These are phyloP conservation scores for Paramecium octaurelia DNA, from an alignment of 73 alveolate species.

Conservation along the genomic window DNA sequence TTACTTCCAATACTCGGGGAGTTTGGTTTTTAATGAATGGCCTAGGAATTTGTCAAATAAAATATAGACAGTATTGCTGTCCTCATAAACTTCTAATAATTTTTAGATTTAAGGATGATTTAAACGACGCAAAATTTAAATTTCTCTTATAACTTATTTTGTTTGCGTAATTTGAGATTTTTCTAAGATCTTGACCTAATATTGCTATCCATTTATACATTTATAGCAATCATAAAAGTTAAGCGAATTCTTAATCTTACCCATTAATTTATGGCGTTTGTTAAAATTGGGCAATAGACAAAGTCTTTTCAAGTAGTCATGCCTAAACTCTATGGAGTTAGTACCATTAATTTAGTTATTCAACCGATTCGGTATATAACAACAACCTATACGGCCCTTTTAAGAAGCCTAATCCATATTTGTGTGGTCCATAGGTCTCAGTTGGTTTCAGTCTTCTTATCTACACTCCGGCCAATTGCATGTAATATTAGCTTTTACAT, in stretches of 20 bases:
- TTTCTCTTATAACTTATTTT: neutral
- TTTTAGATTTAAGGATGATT: neutral
- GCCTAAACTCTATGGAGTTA: neutral
- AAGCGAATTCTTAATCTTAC: neutral
- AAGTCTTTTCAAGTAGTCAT: constrained; percentile 35
- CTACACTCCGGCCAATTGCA: neutral
- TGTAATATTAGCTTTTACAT: neutral
- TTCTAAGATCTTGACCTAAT: constrained; percentile 12
- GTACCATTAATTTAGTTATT: constrained; percentile 3
- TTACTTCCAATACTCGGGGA: neutral
- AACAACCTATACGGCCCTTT: neutral
- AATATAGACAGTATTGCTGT: neutral
- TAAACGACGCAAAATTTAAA: neutral
- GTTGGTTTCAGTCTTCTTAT: constrained; percentile 34
- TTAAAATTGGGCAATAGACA: constrained; percentile 27
- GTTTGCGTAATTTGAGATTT: neutral
- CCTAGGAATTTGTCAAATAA: constrained; percentile 40
- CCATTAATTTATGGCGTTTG: neutral
- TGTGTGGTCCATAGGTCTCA: neutral
- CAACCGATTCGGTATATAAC: constrained; percentile 6
- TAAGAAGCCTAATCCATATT: constrained; percentile 22
- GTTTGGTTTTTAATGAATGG: neutral
- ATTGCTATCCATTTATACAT: constrained; percentile 1
- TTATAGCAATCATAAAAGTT: constrained; percentile 32
- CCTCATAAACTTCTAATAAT: constrained; percentile 44